Conservation (phyloP, 305 asterid species). For the Fraxinus platypoda region DNA sequence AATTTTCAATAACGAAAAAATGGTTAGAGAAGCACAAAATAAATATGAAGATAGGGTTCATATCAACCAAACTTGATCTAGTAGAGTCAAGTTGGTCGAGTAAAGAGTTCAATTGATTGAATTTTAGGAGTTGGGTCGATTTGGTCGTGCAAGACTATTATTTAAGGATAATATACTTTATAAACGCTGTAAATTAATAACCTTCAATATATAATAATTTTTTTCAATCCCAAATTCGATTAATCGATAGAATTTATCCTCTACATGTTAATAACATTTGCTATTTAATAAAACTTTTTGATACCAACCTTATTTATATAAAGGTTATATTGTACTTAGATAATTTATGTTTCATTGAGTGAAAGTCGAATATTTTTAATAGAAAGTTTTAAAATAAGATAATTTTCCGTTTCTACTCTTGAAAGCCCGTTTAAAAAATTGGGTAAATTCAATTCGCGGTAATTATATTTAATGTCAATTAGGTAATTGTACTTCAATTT, state of each 20-base stretch:
- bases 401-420: neutral
- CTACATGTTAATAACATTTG: no score
- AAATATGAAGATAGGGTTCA: neutral
- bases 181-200: no score
- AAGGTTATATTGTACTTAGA: no score
- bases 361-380: no score
- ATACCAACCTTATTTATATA: no score
- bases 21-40: neutral
- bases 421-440: no score
- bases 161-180: no score
- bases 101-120: neutral
- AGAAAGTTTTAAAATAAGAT: no score
- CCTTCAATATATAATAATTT: no score
- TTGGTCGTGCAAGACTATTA: neutral
- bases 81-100: neutral
- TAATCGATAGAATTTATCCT: neutral
- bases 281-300: no score
- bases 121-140: neutral
- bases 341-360: no score
- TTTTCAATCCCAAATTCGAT: neutral
- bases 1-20: no score
- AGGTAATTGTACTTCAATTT: neutral
- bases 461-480: neutral
- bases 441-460: neutral
- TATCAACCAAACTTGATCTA: neutral